These are phyloP conservation scores for Saturnispora besseyi DNA, from an alignment of 805 yeast species.

Conservation along the genomic window DNA sequence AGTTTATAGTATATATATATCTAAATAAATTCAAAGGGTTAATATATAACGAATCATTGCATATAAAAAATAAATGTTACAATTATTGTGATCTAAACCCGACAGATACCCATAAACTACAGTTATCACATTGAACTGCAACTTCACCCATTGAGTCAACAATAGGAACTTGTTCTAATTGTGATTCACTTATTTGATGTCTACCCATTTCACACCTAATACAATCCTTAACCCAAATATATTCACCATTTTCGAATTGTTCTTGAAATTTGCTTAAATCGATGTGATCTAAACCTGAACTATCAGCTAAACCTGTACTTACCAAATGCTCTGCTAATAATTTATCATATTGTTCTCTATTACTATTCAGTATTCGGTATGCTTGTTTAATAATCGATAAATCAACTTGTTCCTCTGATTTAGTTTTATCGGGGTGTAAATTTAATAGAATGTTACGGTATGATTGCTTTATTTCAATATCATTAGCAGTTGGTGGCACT, in stretches of 20 bases:
- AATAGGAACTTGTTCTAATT: conserved; percentile 32
- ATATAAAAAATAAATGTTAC: too few species aligned
- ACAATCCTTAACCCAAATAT: conserved; percentile 42
- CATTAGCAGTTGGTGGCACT: conserved; percentile 31
- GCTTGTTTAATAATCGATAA: conserved; percentile 49
- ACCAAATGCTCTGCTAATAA: conserved; percentile 29
- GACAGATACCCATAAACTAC: conserved; percentile 82
- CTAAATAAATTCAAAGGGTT: not conserved
- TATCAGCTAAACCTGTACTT: conserved; percentile 47
- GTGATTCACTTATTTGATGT: conserved; percentile 34
- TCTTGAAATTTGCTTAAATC: conserved; percentile 8
- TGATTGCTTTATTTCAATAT: conserved; percentile 45
- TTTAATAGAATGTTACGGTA: conserved; percentile 51
- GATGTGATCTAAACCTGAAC: conserved; percentile 40
- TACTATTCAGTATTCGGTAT: conserved; percentile 44
- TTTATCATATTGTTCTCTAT: conserved; percentile 46
- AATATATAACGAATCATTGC: too few species aligned
- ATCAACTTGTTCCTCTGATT: not conserved
- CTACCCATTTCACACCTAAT: conserved; percentile 46
- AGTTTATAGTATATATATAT: not conserved
- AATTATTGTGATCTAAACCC: not conserved
- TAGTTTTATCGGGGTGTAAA: conserved; percentile 72
- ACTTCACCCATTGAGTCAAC: conserved; percentile 37
- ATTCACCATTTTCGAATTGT: not conserved
- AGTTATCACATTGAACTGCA: conserved; percentile 69